phyloP scores from a whole-genome alignment of 352 stramenopile species.

The Pythium guiyangense region DNA sequence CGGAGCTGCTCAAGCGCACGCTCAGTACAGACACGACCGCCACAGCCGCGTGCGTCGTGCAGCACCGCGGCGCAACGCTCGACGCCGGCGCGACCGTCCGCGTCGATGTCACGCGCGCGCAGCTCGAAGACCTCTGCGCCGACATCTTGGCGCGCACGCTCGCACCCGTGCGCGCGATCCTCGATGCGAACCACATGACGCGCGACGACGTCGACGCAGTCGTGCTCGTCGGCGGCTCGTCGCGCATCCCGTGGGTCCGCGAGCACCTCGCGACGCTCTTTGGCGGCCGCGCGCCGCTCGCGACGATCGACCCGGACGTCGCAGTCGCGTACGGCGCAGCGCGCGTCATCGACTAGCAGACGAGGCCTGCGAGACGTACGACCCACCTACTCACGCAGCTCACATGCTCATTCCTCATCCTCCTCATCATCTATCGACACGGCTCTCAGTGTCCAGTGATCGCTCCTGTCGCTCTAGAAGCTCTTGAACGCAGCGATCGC shows the following conservation, averaged over 20 bases:
- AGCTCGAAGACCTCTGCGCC: conserved; percentile 44
- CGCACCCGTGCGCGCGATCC: conserved; percentile 41
- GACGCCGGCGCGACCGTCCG: conserved; percentile 1
- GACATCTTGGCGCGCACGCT: conserved; percentile 55
- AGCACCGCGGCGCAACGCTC: background rate
- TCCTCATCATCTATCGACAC: no score
- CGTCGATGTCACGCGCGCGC: conserved; percentile 29
- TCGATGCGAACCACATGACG: conserved; percentile 55
- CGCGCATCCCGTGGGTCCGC: conserved; percentile 88
- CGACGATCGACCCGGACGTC: conserved; percentile 62
- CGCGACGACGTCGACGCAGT: conserved; percentile 90
- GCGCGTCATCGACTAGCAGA: conserved; percentile 40
- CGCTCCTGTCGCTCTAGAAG: conserved; percentile 14
- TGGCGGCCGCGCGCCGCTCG: conserved; percentile 33
- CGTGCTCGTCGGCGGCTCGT: conserved; percentile 94
- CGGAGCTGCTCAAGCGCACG: conserved; percentile 52
- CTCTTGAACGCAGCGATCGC: conserved; percentile 25
- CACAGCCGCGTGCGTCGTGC: conserved; percentile 31
- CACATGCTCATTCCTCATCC: no score
- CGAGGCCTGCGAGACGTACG: background rate
- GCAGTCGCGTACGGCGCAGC: conserved; percentile 62
- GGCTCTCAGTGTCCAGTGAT: background rate
- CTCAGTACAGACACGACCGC: conserved; percentile 25
- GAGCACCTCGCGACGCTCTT: conserved; percentile 41
- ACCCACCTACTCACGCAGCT: no score